These are phyloP conservation scores for Triticum turgidum DNA, from an alignment of 176 grass and related monocot species.

Conservation along the genomic window DNA sequence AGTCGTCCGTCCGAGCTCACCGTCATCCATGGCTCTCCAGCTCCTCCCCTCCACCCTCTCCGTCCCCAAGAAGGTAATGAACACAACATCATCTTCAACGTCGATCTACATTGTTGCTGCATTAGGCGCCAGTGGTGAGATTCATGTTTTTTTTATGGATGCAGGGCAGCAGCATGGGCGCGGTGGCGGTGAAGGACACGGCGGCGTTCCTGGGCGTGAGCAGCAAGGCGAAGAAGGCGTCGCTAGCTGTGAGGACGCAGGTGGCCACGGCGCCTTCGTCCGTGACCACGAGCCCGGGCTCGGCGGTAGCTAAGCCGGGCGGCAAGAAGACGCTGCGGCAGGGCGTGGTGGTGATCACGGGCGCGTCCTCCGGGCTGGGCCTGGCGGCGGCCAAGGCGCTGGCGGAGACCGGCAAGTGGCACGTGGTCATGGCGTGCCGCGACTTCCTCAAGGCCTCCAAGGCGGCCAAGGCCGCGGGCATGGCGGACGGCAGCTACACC, in stretches of 20 bases:
- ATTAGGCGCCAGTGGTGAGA: neutral
- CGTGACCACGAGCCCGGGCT: conserved; percentile 40
- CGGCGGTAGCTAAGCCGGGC: neutral
- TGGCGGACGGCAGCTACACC: conserved; percentile 71
- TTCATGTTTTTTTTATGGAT: neutral
- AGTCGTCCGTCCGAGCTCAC: neutral
- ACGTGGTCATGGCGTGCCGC: conserved; percentile 91
- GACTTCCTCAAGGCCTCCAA: conserved; percentile 82
- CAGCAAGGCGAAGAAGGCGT: conserved; percentile 26
- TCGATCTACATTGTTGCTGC: neutral
- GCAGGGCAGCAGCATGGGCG: neutral
- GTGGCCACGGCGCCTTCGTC: conserved; percentile 30
- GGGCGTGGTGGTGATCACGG: conserved; percentile 83
- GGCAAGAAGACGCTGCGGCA: conserved; percentile 75
- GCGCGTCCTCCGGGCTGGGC: conserved; percentile 82
- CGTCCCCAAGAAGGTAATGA: conserved; percentile 59
- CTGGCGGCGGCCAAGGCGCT: conserved; percentile 82
- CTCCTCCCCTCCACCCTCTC: conserved; percentile 68
- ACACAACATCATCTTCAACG: too few relatives aligned
- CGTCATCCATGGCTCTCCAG: conserved; percentile 63
- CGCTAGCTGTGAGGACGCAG: conserved; percentile 46
- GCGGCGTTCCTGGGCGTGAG: neutral
- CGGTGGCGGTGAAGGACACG: neutral
- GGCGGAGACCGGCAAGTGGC: conserved; percentile 80
- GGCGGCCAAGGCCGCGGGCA: conserved; percentile 68